phyloP scores from a whole-genome alignment of 2,329 filamentous ascomycete species.

The Alternaria conjuncta region DNA sequence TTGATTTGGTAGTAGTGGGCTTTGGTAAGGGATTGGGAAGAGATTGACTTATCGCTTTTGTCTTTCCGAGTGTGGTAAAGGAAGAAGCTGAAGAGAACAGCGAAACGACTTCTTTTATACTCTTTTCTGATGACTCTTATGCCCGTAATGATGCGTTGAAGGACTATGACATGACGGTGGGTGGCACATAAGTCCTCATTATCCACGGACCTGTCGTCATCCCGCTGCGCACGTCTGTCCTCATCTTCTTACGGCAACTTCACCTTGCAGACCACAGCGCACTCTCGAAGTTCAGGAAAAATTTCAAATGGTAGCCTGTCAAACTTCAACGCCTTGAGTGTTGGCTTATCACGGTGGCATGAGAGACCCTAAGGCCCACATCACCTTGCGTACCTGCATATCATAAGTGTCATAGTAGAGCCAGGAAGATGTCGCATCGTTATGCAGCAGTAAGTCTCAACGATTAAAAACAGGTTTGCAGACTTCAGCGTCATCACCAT shows the following conservation, averaged over 20 bases:
- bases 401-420: fast-evolving
- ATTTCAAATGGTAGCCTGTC: background rate
- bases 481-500: background rate
- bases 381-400: background rate
- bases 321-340: background rate
- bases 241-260: background rate
- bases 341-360: background rate
- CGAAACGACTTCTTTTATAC: too few relatives aligned
- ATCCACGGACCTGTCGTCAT: too few relatives aligned
- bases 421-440: background rate
- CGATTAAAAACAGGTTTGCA: background rate
- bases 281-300: background rate
- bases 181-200: too few relatives aligned
- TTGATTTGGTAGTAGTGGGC: too few relatives aligned
- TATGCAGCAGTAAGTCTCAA: background rate
- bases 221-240: too few relatives aligned
- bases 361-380: background rate
- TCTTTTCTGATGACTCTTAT: too few relatives aligned
- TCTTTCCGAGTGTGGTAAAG: too few relatives aligned
- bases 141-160: too few relatives aligned
- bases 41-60: too few relatives aligned
- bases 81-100: too few relatives aligned
- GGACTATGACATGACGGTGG: too few relatives aligned
- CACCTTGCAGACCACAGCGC: background rate
- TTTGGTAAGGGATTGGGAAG: too few relatives aligned